Conservation (phyloP, 192 early-diverging fungal species). For the Linnemannia exigua region DNA sequence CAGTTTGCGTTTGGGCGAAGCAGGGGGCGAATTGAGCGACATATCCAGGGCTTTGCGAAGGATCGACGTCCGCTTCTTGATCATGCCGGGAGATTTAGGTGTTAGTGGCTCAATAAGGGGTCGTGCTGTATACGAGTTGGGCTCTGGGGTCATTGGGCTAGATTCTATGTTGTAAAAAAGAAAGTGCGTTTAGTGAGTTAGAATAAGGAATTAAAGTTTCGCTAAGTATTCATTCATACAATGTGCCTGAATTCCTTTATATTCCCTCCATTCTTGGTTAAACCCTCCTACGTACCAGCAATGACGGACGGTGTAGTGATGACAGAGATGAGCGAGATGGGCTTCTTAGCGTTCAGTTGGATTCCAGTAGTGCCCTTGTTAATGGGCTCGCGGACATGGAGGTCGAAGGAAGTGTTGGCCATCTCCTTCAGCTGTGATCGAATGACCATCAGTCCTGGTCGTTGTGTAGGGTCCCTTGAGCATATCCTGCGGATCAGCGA, state of each 20-base stretch:
- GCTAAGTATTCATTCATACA: background rate
- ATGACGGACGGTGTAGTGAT: slow-evolving; percentile 48
- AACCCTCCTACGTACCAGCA: slow-evolving; percentile 22
- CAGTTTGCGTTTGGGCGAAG: slow-evolving; percentile 42
- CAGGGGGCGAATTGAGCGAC: slow-evolving; percentile 50
- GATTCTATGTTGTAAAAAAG: slow-evolving; percentile 16
- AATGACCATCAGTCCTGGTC: slow-evolving; percentile 41
- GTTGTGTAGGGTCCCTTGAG: slow-evolving; percentile 40
- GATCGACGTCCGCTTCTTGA: slow-evolving; percentile 43
- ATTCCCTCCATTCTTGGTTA: background rate
- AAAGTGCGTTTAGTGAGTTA: background rate
- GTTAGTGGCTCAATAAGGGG: slow-evolving; percentile 18
- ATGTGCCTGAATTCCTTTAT: background rate
- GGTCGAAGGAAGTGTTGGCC: slow-evolving; percentile 53
- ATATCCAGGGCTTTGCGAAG: slow-evolving; percentile 49
- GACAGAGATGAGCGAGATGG: slow-evolving; percentile 54
- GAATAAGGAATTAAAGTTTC: background rate
- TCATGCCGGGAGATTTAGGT: slow-evolving; percentile 19
- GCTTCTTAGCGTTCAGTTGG: slow-evolving; percentile 54
- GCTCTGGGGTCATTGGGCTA: slow-evolving; percentile 14
- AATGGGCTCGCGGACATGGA: slow-evolving; percentile 54
- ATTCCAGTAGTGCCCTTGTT: slow-evolving; percentile 50
- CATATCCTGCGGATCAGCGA: slow-evolving; percentile 52
- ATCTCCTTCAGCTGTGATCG: slow-evolving; percentile 56
- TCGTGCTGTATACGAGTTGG: background rate